Percentiles rank a stretch among this genome's conserved stretches.
Evolutionary conservation across 2,329 filamentous ascomycete species (phyloP).

Genomic region (Colletotrichum sp.): DNA sequence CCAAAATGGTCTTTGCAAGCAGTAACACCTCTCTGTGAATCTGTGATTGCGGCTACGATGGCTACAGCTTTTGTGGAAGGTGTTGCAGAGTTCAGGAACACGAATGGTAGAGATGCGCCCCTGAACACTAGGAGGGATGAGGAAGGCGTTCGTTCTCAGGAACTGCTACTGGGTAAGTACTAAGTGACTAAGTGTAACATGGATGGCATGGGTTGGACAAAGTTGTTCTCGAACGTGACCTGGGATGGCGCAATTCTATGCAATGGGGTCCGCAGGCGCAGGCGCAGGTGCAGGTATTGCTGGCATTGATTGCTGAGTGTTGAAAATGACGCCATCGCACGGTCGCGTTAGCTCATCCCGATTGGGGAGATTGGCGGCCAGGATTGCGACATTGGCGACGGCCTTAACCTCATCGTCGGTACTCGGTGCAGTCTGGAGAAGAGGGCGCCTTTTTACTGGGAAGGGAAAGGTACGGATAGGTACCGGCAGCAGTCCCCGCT

Average conservation of each 20-base stretch:
- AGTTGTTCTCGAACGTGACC: not conserved
- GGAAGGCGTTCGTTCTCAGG: not conserved
- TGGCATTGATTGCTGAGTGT: not conserved
- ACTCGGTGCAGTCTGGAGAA: slow-evolving; percentile 11
- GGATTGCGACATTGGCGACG: slow-evolving; percentile 16
- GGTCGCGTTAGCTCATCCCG: slow-evolving; percentile 21
- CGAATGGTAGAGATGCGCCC: not conserved
- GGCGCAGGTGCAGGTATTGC: not conserved
- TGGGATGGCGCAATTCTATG: not conserved
- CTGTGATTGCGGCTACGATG: not conserved
- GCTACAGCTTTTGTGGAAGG: not conserved
- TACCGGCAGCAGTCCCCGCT: not conserved
- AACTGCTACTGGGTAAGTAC: not conserved
- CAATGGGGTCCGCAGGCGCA: not conserved
- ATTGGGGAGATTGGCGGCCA: slow-evolving; percentile 21
- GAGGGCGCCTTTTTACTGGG: not conserved
- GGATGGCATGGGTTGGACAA: not conserved
- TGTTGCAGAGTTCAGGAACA: not conserved
- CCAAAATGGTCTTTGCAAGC: not conserved
- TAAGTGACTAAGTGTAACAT: not conserved
- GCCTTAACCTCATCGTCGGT: slow-evolving; percentile 19
- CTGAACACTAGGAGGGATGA: not conserved
- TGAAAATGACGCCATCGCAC: slow-evolving; percentile 18
- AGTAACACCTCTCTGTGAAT: not conserved
- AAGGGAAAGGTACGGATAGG: slow-evolving; percentile 3